Conservation (phyloP, 371 early-diverging fungal genomes). For the Mucor lusitanicus region DNA sequence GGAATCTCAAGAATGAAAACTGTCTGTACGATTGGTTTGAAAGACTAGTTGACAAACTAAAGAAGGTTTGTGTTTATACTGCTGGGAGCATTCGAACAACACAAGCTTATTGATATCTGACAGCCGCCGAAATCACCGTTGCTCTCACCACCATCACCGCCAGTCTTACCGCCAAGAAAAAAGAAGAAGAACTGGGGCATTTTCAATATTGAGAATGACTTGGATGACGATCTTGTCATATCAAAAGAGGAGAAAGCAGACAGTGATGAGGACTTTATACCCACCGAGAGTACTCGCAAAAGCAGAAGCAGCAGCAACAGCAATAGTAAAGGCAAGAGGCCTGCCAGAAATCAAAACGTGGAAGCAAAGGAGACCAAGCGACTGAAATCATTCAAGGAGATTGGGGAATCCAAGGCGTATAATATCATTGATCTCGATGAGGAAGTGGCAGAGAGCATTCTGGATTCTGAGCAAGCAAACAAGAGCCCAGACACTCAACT, state of each 20-base stretch:
- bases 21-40: slow-evolving; percentile 13
- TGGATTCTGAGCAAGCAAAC: not conserved
- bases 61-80: not conserved
- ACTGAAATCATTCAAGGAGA: not conserved
- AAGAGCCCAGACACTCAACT: not conserved
- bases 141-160: not conserved
- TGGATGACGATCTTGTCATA: not conserved
- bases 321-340: not conserved
- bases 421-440: not conserved
- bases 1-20: not conserved
- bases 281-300: not conserved
- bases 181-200: not conserved
- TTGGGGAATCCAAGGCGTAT: not conserved
- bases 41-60: not conserved
- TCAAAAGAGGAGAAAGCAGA: not conserved
- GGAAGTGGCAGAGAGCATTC: not conserved
- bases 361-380: not conserved
- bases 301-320: not conserved
- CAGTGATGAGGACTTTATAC: not conserved
- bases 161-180: not conserved
- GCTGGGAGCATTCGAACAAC: not conserved
- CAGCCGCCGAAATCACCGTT: not conserved
- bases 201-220: not conserved
- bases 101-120: not conserved
- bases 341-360: not conserved